phyloP scores from a whole-genome alignment of 179 eudicot species.

The Dionaea muscipula region DNA sequence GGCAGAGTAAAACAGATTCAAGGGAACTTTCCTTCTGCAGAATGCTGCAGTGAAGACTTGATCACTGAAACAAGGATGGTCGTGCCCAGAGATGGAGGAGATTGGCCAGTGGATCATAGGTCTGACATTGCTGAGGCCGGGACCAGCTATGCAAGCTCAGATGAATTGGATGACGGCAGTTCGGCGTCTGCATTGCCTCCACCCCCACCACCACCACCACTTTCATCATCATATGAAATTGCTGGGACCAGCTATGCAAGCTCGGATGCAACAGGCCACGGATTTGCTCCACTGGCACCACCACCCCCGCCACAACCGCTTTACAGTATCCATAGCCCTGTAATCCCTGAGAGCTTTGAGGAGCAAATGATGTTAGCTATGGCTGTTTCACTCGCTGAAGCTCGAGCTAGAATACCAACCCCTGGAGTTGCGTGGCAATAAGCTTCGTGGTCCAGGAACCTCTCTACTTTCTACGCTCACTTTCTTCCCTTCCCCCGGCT shows the following conservation, averaged over 20 bases:
- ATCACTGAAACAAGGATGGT: constrained; percentile 18
- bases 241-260: constrained; percentile 29
- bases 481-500: too few species aligned
- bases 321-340: constrained; percentile 27
- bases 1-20: constrained; percentile 22
- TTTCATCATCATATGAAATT: constrained; percentile 15
- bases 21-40: constrained; percentile 20
- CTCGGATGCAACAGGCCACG: constrained; percentile 23
- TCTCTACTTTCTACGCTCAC: too few species aligned
- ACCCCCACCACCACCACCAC: constrained; percentile 15
- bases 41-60: constrained; percentile 19
- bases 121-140: constrained; percentile 44
- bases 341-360: constrained; percentile 83
- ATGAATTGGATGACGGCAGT: constrained; percentile 16
- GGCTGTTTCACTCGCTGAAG: constrained; percentile 91
- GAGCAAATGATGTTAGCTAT: constrained; percentile 99
- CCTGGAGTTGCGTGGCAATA: constrained; percentile 84
- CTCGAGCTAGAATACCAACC: constrained; percentile 41
- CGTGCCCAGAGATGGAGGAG: constrained; percentile 21
- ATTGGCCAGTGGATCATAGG: constrained; percentile 36
- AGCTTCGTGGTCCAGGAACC: background rate
- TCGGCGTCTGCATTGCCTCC: constrained; percentile 10
- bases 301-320: constrained; percentile 13
- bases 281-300: constrained; percentile 6
- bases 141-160: constrained; percentile 33